Evolutionary conservation across 345 rosid genomes (phyloP).

Genomic region (Dimocarpus longan): DNA sequence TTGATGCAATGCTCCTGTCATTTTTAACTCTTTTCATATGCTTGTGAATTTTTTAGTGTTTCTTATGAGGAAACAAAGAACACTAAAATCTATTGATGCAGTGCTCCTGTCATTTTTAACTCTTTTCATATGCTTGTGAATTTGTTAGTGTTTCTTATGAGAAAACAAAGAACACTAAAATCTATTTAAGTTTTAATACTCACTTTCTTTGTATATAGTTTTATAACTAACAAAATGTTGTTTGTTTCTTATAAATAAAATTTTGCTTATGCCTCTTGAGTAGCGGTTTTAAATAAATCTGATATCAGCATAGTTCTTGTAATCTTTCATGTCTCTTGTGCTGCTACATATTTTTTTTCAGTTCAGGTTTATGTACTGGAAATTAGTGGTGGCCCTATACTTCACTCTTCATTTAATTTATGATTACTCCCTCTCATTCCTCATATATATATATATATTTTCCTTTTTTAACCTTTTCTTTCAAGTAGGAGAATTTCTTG

Average conservation of each 20-base stretch:
- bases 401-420: neutral
- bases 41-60: no score
- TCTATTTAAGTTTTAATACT: no score
- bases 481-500: neutral
- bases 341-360: neutral
- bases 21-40: no score
- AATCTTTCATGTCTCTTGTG: neutral
- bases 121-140: no score
- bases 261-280: neutral
- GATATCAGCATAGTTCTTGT: neutral
- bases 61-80: no score
- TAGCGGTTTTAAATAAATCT: neutral
- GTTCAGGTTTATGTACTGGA: neutral
- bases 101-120: no score
- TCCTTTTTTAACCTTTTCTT: neutral
- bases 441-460: neutral
- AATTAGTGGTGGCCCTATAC: neutral
- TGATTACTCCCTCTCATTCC: constrained; percentile 7
- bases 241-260: neutral
- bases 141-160: no score
- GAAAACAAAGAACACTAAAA: no score
- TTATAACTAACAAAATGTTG: no score
- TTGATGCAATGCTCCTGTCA: neutral
- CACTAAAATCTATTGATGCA: no score
- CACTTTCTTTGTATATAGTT: no score